These are phyloP conservation scores for Arabidopsis arenosa DNA, from an alignment of 345 rosid genomes.

Conservation along the genomic window DNA sequence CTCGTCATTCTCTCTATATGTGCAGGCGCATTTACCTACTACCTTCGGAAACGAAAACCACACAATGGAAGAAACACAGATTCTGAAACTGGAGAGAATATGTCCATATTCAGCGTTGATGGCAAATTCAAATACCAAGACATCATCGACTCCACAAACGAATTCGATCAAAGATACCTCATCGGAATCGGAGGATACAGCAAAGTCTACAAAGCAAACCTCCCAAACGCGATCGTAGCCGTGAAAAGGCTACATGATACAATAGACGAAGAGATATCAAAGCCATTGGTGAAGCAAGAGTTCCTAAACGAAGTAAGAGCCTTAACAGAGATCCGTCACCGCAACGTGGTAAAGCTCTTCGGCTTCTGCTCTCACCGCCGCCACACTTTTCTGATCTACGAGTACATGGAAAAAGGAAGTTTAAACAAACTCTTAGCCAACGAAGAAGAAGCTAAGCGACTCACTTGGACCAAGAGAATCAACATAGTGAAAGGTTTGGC, in stretches of 20 bases:
- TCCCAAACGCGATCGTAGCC: conserved; percentile 24
- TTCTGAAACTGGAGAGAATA: conserved; percentile 9
- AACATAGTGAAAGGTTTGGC: conserved; percentile 48
- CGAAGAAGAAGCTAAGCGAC: conserved; percentile 25
- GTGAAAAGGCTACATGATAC: conserved; percentile 44
- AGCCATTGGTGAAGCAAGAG: conserved; percentile 26
- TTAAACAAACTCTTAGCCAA: conserved; percentile 27
- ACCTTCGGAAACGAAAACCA: background rate
- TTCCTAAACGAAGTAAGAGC: conserved; percentile 45
- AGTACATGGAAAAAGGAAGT: conserved; percentile 47
- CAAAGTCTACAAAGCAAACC: conserved; percentile 48
- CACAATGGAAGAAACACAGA: background rate
- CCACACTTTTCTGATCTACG: conserved; percentile 37
- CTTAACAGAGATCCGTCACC: conserved; percentile 42
- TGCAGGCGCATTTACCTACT: background rate
- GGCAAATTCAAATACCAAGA: conserved; percentile 42
- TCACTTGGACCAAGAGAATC: conserved; percentile 44
- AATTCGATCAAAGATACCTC: conserved; percentile 40
- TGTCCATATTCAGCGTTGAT: conserved; percentile 38
- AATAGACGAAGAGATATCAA: conserved; percentile 21
- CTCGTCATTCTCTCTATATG: conserved; percentile 11
- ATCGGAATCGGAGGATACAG: conserved; percentile 46
- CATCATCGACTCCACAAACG: conserved; percentile 42
- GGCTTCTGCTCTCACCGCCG: conserved; percentile 44
- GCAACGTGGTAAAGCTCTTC: conserved; percentile 49